These are phyloP conservation scores for Pterocarpus macrocarpus DNA, from an alignment of 306 rosid species.

Conservation along the genomic window DNA sequence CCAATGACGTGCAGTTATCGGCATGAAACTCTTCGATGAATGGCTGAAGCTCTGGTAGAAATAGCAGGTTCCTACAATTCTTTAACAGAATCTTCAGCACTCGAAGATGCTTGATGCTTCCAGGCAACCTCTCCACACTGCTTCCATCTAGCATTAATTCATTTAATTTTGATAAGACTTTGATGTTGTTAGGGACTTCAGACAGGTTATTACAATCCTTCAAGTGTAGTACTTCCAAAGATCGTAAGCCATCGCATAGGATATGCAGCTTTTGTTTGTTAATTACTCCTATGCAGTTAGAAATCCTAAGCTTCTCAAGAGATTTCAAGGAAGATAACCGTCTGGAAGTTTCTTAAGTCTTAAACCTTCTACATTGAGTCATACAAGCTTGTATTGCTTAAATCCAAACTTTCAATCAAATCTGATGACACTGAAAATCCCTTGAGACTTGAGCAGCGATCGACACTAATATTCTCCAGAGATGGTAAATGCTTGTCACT, in stretches of 20 bases:
- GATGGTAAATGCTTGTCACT: no score
- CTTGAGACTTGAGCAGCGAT: not conserved
- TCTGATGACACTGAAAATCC: not conserved
- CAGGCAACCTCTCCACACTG: slow-evolving; percentile 32
- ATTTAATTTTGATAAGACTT: not conserved
- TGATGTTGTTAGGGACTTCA: slow-evolving; percentile 26
- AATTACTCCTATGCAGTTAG: not conserved
- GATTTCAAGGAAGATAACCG: not conserved
- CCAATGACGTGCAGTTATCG: slow-evolving; percentile 38
- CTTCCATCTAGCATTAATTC: slow-evolving; percentile 23
- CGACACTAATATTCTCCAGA: fast-evolving
- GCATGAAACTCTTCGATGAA: slow-evolving; percentile 6
- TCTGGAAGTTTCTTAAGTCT: not conserved
- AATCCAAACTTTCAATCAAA: not conserved
- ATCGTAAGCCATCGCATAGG: slow-evolving; percentile 1
- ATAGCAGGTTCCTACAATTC: slow-evolving; percentile 11
- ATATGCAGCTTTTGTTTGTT: slow-evolving; percentile 7
- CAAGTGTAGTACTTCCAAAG: not conserved
- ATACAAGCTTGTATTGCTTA: not conserved
- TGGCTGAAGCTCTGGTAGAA: slow-evolving; percentile 48
- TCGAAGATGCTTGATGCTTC: slow-evolving; percentile 25
- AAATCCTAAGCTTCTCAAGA: not conserved
- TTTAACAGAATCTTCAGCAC: not conserved
- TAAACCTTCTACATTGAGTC: not conserved
- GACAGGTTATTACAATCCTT: not conserved